Evolutionary conservation across 2,329 filamentous ascomycete genomes (phyloP), one percentile per base, ranked within the genome.

Genomic region (Curvularia eragrostidis): DNA sequence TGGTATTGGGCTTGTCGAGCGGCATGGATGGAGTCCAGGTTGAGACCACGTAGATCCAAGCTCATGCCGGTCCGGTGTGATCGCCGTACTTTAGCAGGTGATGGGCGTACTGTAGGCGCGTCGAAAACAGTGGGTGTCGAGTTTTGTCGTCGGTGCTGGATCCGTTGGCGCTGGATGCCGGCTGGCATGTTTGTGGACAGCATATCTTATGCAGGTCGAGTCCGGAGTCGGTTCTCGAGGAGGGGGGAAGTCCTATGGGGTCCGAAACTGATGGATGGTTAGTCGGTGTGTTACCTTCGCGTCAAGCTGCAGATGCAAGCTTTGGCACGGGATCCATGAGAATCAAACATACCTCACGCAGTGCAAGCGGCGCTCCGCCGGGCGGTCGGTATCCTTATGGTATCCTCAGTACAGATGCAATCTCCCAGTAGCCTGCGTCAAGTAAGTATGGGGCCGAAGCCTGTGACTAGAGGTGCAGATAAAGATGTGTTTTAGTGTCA

Each of bases 111-210:
- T 84, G 88, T 90, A 75, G 87, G 85, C 72, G 87, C 86, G 77
- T 94, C 91, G 80, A 91, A 91, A 77, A 85, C 86, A 78, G 85
- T 86, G 65, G 91, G 91, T 74, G 91, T 94, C 73, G 93, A 97
- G 74, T 91, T 89, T 83, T 96, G 92, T 81, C 93, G 90, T 78
- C 91, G 86, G 81, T 96, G 92, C 80, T 87, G 85, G 81, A 87
- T 86, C 78, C 88, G 86, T 78, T 88, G 88, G 79, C 85, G 85
- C 77, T 91, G 88, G 82, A 91, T 87, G 83, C 83, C 87, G 80
- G 84, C 87, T 74, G 85, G 83, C 77, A 86, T 83, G 82, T 89
- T 78, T 68, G 71, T 88, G 81, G 90, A 90, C 88, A 93, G 88
- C 91, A 93, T 93, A 80, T 83, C 85, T 82, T 83, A 76, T 84